Evolutionary conservation across 768 basidiomycete species (phyloP).

Genomic region (Peribolospora kevripleyi): DNA sequence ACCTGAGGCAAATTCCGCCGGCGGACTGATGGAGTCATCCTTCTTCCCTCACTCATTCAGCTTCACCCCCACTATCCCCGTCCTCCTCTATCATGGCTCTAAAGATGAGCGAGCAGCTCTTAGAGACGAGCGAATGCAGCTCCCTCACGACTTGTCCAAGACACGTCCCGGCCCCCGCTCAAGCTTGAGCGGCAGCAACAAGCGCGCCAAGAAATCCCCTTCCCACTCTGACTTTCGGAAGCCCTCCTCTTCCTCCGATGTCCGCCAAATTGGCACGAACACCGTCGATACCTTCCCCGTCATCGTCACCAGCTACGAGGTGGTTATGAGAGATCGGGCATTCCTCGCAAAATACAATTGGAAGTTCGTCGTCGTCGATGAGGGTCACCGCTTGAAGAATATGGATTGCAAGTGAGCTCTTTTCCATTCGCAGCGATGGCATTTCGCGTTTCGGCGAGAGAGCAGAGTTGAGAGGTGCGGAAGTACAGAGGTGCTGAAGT

Average conservation of each 20-base stretch:
- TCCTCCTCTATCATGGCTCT: constrained; percentile 72
- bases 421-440: neutral
- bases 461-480: neutral
- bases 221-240: neutral
- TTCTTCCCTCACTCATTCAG: neutral
- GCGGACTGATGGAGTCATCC: neutral
- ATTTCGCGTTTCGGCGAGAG: neutral
- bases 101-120: constrained; percentile 59
- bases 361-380: constrained; percentile 84
- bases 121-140: constrained; percentile 18
- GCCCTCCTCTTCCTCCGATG: too few species aligned
- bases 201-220: neutral
- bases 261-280: neutral
- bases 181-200: too few species aligned
- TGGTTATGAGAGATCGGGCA: constrained; percentile 59
- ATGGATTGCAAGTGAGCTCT: constrained; percentile 42
- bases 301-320: constrained; percentile 67
- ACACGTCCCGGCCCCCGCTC: neutral
- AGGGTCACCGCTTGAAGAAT: constrained; percentile 84
- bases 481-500: too few species aligned
- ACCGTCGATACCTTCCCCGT: constrained; percentile 13
- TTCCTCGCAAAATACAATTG: constrained; percentile 40
- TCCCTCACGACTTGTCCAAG: neutral
- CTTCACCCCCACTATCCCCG: constrained; percentile 27
- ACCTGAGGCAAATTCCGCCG: neutral